Evolutionary conservation across 352 stramenopile genomes (phyloP).

Genomic region (Globisporangium nagaii): DNA sequence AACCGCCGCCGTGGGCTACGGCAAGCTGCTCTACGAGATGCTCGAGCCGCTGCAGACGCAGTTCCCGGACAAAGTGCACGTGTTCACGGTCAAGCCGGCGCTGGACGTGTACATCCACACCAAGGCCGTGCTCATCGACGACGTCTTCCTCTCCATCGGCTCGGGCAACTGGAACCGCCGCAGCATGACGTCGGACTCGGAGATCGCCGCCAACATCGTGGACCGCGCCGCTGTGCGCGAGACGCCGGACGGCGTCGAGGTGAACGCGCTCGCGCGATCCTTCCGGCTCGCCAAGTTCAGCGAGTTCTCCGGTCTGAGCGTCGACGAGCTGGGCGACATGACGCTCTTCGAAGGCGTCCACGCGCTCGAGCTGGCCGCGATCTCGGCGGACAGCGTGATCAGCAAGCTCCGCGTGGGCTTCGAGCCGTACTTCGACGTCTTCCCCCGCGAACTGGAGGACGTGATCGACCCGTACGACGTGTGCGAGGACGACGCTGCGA

Average conservation of each 20-base stretch:
- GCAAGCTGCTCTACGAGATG: conserved; percentile 35
- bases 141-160: conserved; percentile 5
- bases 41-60: conserved; percentile 21
- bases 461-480: conserved; percentile 23
- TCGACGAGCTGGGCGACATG: conserved; percentile 11
- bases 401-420: conserved; percentile 6
- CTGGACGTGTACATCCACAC: conserved; percentile 46
- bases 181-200: conserved; percentile 55
- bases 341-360: conserved; percentile 19
- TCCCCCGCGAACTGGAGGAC: conserved; percentile 22
- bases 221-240: conserved; percentile 24
- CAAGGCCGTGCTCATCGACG: conserved; percentile 34
- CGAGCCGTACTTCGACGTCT: conserved; percentile 30
- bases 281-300: conserved; percentile 57
- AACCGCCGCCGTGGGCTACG: conserved; percentile 20
- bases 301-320: conserved; percentile 20
- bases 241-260: conserved; percentile 24
- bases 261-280: conserved; percentile 32
- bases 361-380: conserved; percentile 8
- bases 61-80: conserved; percentile 30
- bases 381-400: conserved; percentile 6
- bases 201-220: conserved; percentile 52
- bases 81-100: conserved; percentile 13
- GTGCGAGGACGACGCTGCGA: too few relatives aligned
- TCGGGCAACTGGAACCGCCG: conserved; percentile 67